phyloP scores from a whole-genome alignment of 169 alveolate genomes.

The Plasmodium gaboni region DNA sequence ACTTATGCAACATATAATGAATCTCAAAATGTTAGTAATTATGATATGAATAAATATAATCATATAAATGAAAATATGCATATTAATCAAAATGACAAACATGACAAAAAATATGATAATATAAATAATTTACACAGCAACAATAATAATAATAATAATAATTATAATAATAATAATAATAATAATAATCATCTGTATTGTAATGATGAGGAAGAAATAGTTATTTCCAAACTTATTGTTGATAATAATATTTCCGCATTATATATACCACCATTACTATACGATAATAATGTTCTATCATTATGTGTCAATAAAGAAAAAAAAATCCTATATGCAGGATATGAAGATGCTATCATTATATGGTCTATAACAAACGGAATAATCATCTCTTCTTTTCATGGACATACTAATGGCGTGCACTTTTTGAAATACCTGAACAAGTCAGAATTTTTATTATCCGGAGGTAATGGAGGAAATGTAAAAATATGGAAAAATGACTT shows the following conservation, averaged over 20 bases:
- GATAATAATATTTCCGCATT: slow-evolving; percentile 70
- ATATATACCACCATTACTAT: slow-evolving; percentile 59
- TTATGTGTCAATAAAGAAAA: slow-evolving; percentile 60
- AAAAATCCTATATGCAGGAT: slow-evolving; percentile 69
- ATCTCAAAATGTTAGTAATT: no score
- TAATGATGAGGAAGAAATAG: background rate
- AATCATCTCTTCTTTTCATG: slow-evolving; percentile 69
- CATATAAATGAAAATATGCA: no score
- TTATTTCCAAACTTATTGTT: slow-evolving; percentile 26
- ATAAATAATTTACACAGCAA: no score
- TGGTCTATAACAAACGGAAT: slow-evolving; percentile 65
- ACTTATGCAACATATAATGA: background rate
- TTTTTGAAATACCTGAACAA: slow-evolving; percentile 36
- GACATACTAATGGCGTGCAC: slow-evolving; percentile 72
- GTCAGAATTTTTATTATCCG: slow-evolving; percentile 67
- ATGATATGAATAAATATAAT: no score
- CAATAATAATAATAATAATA: no score
- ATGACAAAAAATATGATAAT: background rate
- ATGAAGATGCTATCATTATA: slow-evolving; percentile 61
- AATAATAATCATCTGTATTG: no score
- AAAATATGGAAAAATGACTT: slow-evolving; percentile 71
- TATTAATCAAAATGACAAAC: background rate
- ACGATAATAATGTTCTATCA: slow-evolving; percentile 39
- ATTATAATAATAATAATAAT: no score
- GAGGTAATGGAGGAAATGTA: slow-evolving; percentile 71